Percentiles rank a stretch among this genome's conserved stretches.
phyloP scores from a whole-genome alignment of 805 yeast genomes.

The Starmerella etchellsii region DNA sequence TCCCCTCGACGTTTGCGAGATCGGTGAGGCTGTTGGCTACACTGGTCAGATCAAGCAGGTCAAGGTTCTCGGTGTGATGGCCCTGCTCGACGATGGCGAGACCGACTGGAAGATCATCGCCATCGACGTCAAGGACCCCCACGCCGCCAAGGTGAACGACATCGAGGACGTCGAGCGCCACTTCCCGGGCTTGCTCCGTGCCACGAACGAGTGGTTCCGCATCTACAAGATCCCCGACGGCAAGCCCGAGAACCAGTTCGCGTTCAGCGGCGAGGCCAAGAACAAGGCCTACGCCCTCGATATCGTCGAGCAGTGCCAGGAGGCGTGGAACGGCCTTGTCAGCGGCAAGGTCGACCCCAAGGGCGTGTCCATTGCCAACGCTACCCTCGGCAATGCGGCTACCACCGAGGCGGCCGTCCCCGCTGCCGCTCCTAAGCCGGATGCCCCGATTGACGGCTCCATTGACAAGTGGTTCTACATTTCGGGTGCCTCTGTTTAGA shows the following conservation, averaged over 20 bases:
- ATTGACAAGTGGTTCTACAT: conserved; percentile 98
- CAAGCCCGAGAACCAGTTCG: conserved; percentile 90
- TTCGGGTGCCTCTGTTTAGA: conserved; percentile 32
- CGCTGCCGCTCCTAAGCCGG: conserved; percentile 55
- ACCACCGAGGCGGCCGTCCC: conserved; percentile 37
- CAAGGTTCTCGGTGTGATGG: conserved; percentile 87
- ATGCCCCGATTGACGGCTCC: conserved; percentile 92
- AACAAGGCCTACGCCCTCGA: conserved; percentile 76
- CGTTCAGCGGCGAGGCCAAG: conserved; percentile 90
- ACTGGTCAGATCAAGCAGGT: conserved; percentile 74
- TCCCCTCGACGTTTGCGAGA: conserved; percentile 89
- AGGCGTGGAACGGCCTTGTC: conserved; percentile 71
- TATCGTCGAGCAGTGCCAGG: conserved; percentile 66
- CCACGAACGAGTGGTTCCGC: conserved; percentile 96
- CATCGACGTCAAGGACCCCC: conserved; percentile 75
- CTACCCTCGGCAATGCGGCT: conserved; percentile 43
- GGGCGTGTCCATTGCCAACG: conserved; percentile 65
- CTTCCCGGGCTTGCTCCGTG: conserved; percentile 84
- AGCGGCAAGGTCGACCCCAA: conserved; percentile 49
- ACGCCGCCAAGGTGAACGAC: conserved; percentile 75
- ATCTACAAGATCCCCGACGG: conserved; percentile 97
- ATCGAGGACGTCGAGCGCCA: conserved; percentile 80
- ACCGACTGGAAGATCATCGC: conserved; percentile 95
- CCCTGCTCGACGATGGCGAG: conserved; percentile 93
- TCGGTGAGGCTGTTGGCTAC: conserved; percentile 47